Evolutionary conservation across 1,284 basidiomycete species (phyloP), one percentile per base, ranked within the genome.

Genomic region (Boletus sp.): DNA sequence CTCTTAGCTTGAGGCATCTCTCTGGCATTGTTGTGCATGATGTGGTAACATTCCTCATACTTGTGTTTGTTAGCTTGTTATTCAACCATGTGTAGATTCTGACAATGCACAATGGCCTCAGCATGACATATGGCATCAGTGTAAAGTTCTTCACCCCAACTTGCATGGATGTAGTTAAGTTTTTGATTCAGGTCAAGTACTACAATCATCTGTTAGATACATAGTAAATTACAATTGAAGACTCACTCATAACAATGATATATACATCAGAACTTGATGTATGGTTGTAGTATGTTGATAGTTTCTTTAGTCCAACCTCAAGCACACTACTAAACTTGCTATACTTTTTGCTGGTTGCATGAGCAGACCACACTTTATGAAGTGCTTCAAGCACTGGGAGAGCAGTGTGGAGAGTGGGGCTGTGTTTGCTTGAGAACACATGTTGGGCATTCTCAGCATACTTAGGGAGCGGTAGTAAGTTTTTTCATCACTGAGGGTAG

Each of bases 381-480:
- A 29, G 27, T 29, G 27, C 27, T 8, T 29, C 27, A 29, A 29
- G 27, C 7, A 5, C 27, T 8, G 7, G 27, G 2, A 36, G 15
- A 36, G 36, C 7, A 15, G 36, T 16, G 36, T 36, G 36, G 36
- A 36, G 36, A 36, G 36, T 36, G 36, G 36, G 15, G 36, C 3
- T 36, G 7, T 42, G 31, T 2, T 55, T 29, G 7, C 16, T 35
- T 4, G 43, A 51, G 49, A 56, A 52, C 11, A 35, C 29, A 8
- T 56, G 43, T 35, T 58, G 53, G 1, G 36, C 48, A n/a, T 57
- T 51, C 7, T 58, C 37, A 42, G 54, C 36, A 12, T 41, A 51
- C 47, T 45, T 51, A 4, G 3, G 27, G 15, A 29, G 27, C 5
- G 11, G 50, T 45, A 45, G 44, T 45, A 11, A 45, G 44, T 43